These are phyloP conservation scores for Keithomyces neogunnii DNA, from an alignment of 2,329 filamentous ascomycete species.

Conservation along the genomic window DNA sequence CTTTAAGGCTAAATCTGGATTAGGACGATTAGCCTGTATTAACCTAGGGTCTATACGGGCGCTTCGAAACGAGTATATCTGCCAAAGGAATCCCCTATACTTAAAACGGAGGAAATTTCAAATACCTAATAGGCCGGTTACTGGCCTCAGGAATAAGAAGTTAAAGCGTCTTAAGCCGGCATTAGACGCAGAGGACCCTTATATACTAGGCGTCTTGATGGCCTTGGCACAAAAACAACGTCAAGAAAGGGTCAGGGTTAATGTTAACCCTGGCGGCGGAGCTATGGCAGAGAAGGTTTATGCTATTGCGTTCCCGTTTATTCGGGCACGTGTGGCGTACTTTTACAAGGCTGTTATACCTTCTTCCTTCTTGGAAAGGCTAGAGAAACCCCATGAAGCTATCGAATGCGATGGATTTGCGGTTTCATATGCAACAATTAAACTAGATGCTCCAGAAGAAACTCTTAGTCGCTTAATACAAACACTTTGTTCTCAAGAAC, in stretches of 20 bases:
- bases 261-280: background rate
- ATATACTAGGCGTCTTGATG: slow-evolving; percentile 5
- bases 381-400: background rate
- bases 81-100: background rate
- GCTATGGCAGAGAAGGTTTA: background rate
- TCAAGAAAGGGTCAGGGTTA: background rate
- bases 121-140: background rate
- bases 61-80: background rate
- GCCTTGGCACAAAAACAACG: slow-evolving; percentile 4
- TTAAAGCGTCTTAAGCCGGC: slow-evolving; percentile 2
- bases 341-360: background rate
- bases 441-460: background rate
- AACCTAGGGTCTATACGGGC: background rate
- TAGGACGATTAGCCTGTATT: background rate
- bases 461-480: background rate
- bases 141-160: background rate
- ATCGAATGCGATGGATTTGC: background rate
- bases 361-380: background rate
- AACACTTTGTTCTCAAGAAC: background rate
- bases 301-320: background rate
- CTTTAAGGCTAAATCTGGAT: background rate
- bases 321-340: background rate
- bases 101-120: background rate
- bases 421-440: background rate
- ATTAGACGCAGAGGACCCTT: slow-evolving; percentile 5